A percentile compares a stretch with the other conserved stretches of the same genome.
phyloP scores from a whole-genome alignment of 2,329 filamentous ascomycete genomes.

The Coleophoma cylindrospora region DNA sequence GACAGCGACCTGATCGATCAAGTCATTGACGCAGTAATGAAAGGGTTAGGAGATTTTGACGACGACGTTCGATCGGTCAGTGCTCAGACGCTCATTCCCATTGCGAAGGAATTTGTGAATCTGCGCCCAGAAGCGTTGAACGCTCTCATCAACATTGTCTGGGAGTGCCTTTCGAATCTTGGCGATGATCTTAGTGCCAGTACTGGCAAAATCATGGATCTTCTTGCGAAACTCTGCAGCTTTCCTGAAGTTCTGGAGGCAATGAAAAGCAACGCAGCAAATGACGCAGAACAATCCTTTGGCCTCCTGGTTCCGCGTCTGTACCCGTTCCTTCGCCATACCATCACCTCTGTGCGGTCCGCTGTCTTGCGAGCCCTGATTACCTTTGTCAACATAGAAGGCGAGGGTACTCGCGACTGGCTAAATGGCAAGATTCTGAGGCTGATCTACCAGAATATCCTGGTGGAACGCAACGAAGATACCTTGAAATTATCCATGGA shows the following conservation, averaged over 20 bases:
- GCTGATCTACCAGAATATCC: slow-evolving; percentile 88
- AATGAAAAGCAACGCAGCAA: slow-evolving; percentile 84
- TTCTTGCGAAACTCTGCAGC: slow-evolving; percentile 89
- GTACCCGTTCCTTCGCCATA: slow-evolving; percentile 94
- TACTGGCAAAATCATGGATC: slow-evolving; percentile 97
- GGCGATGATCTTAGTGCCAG: slow-evolving; percentile 96
- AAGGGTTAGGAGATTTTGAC: slow-evolving; percentile 82
- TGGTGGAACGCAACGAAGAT: slow-evolving; percentile 84
- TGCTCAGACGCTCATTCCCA: slow-evolving; percentile 93
- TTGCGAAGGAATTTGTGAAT: slow-evolving; percentile 89
- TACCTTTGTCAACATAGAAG: slow-evolving; percentile 86
- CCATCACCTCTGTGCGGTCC: slow-evolving; percentile 90
- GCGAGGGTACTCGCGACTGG: slow-evolving; percentile 79
- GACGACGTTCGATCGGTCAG: slow-evolving; percentile 97
- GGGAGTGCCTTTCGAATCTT: slow-evolving; percentile 95
- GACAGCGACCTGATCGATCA: slow-evolving; percentile 87
- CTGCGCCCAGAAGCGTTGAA: slow-evolving; percentile 75
- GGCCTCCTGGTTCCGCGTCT: slow-evolving; percentile 86
- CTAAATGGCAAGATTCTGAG: slow-evolving; percentile 84
- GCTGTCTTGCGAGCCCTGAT: slow-evolving; percentile 88
- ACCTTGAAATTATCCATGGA: slow-evolving; percentile 80
- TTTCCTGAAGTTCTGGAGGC: slow-evolving; percentile 89
- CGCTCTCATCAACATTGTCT: slow-evolving; percentile 86
- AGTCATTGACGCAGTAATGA: slow-evolving; percentile 89
- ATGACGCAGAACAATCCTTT: slow-evolving; percentile 85